Conservation (phyloP, 2,329 filamentous ascomycete genomes). For the Exophiala sp. region DNA sequence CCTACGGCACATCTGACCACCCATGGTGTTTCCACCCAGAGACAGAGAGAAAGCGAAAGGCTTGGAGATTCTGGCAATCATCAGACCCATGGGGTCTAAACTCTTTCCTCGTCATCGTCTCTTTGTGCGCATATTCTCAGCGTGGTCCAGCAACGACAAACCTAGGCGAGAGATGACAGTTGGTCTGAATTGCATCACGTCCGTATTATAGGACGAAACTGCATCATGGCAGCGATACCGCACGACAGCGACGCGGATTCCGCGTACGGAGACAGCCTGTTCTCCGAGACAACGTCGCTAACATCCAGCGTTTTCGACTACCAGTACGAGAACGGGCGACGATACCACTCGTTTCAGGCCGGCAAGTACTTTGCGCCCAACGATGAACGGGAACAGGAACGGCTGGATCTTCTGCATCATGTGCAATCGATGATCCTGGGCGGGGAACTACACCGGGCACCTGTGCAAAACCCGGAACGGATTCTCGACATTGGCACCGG, state of each 20-base stretch:
- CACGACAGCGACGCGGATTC: neutral
- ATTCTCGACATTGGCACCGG: constrained; percentile 58
- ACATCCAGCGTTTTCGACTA: constrained; percentile 4
- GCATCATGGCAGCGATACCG: too few relatives aligned
- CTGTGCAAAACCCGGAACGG: constrained; percentile 34
- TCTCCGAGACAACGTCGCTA: constrained; percentile 1
- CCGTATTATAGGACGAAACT: too few relatives aligned
- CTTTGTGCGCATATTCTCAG: too few relatives aligned
- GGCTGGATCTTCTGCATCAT: constrained; percentile 24
- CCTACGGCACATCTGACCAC: too few relatives aligned
- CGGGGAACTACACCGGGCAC: constrained; percentile 25
- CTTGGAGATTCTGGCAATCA: too few relatives aligned
- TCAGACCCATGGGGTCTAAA: too few relatives aligned
- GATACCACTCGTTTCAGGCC: constrained; percentile 12
- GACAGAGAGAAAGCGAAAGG: too few relatives aligned
- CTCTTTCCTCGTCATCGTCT: too few relatives aligned
- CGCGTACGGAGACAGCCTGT: neutral
- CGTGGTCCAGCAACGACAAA: too few relatives aligned
- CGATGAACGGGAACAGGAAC: neutral
- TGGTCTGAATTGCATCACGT: too few relatives aligned
- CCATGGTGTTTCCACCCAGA: too few relatives aligned
- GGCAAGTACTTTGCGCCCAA: constrained; percentile 8
- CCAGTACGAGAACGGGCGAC: constrained; percentile 13
- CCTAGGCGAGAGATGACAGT: too few relatives aligned
- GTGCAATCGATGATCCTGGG: constrained; percentile 40